Percentiles rank a stretch among this genome's conserved stretches.
Conservation (phyloP, 2,329 filamentous ascomycete genomes). For the Metarhizium rileyi region DNA sequence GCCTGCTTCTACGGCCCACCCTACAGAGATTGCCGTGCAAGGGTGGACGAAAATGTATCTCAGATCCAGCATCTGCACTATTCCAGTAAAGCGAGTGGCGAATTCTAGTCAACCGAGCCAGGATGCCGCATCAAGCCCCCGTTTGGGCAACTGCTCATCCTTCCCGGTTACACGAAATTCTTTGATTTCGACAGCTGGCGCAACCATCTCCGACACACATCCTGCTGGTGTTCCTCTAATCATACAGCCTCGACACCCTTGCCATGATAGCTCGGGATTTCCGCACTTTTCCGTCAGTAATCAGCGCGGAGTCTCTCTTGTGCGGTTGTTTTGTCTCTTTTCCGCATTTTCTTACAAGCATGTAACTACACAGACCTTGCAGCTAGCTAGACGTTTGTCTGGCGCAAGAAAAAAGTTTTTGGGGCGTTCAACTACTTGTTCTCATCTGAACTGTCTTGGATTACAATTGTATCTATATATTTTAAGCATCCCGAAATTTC, state of each 20-base stretch:
- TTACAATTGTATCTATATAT: conserved; percentile 12
- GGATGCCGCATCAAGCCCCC: not conserved
- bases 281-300: not conserved
- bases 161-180: not conserved
- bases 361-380: not conserved
- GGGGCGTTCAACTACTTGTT: not conserved
- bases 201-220: not conserved
- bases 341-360: not conserved
- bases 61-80: not conserved
- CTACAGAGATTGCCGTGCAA: not conserved
- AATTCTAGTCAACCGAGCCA: not conserved
- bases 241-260: not conserved
- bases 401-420: not conserved
- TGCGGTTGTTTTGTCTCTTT: not conserved
- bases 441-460: not conserved
- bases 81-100: conserved; percentile 1
- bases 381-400: not conserved
- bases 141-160: not conserved
- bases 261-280: not conserved
- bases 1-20: not conserved
- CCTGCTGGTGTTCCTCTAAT: not conserved
- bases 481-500: conserved; percentile 12
- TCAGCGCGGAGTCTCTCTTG: conserved; percentile 4
- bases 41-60: not conserved
- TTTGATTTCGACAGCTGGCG: not conserved